Conservation (phyloP, 768 basidiomycete species). For the Dacryopinax primogenitus region DNA sequence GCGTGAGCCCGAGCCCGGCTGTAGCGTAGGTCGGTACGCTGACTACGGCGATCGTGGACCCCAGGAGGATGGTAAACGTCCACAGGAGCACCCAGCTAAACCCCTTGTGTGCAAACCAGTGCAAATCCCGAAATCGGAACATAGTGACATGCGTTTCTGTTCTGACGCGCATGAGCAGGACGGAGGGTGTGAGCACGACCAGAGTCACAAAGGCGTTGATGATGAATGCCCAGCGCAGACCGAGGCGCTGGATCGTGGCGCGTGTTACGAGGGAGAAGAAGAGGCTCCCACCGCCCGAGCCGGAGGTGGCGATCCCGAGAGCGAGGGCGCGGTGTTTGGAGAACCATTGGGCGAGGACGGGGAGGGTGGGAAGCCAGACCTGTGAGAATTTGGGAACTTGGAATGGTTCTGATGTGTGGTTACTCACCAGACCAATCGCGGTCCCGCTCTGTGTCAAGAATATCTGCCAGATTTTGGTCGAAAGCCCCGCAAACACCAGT, state of each 20-base stretch:
- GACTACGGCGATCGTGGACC: conserved; percentile 26
- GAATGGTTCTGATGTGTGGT: neutral
- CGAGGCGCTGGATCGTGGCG: conserved; percentile 18
- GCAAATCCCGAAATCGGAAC: conserved; percentile 21
- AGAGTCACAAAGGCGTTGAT: conserved; percentile 26
- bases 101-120: conserved; percentile 22
- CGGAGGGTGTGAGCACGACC: conserved; percentile 22
- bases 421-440: conserved; percentile 18
- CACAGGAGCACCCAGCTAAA: conserved; percentile 25
- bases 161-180: conserved; percentile 22
- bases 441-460: conserved; percentile 21
- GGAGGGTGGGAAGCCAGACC: conserved; percentile 13
- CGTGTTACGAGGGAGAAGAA: conserved; percentile 18
- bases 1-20: conserved; percentile 22
- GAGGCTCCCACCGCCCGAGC: conserved; percentile 22
- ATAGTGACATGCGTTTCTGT: conserved; percentile 22
- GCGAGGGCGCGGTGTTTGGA: conserved; percentile 9
- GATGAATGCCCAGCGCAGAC: conserved; percentile 23
- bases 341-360: conserved; percentile 15
- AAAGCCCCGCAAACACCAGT: conserved; percentile 19
- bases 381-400: neutral
- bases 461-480: conserved; percentile 20
- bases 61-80: conserved; percentile 23
- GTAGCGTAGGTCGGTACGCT: conserved; percentile 27
- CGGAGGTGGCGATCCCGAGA: conserved; percentile 12